Base-by-base conservation (phyloP, 2,329 filamentous ascomycete species). In the Penicillium sp. region DNA sequence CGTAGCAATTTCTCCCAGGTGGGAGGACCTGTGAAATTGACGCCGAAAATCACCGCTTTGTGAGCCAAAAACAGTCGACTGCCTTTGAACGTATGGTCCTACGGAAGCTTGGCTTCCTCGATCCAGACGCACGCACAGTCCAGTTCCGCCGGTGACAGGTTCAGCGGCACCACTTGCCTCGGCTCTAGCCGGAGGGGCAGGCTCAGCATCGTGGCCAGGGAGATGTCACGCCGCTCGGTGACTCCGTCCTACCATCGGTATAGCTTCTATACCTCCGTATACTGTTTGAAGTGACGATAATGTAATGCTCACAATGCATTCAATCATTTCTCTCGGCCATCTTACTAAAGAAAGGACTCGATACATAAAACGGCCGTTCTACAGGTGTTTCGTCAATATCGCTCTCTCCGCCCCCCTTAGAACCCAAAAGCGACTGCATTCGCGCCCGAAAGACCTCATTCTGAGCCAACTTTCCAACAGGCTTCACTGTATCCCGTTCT, bases 301-400 rank as follows among this genome's bases (percentile, higher is more conserved):
- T 49, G 9, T 4, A 25, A n/a, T 49, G 13, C 19, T 36, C 23
- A 13, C 13, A 36, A 19, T 49, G 2, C 15, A 38, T 19, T 51
- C 49, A 52, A 25, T 25, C 9, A 15, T 13, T 43, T 15, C 19
- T 33, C 19, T 35, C 19, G 31, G n/a, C 23, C 27, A 25, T 35
- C 27, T 52, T 52, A 31, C 49, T 52, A 25, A 52, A 52, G 27
- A 43, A 52, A 43, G 49, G 49, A 25, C 49, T 52, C 27, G 49
- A 52, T 15, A 52, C 39, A 43, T 43, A 52, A 35, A 52, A 23
- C 4, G 38, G 49, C 19, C 49, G 49, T 31, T 52, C 49, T 13
- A 25, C 27, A 43, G 29, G 38, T 27, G 2, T 43, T 21, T 17
- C 17, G n/a, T 44, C 49, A 33, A 31, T 15, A 8, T 33, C 29